phyloP scores from a whole-genome alignment of 768 basidiomycete genomes.

The Tubosaeta sp. region DNA sequence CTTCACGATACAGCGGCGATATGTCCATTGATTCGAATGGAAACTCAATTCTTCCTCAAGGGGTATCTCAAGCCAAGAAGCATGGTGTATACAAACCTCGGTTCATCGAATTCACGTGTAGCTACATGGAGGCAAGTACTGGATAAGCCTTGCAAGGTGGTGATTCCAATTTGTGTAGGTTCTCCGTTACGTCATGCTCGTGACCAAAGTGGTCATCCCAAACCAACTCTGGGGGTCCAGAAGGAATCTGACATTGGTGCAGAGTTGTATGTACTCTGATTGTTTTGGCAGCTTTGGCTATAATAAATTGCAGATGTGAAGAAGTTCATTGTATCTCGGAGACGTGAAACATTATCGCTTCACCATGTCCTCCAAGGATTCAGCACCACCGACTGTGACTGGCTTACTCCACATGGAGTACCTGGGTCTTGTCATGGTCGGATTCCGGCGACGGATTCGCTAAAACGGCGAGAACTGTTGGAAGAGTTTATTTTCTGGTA shows the following conservation, averaged over 20 bases:
- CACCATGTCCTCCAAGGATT: constrained; percentile 78
- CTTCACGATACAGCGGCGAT: constrained; percentile 31
- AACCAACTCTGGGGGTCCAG: constrained; percentile 74
- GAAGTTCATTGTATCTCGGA: constrained; percentile 66
- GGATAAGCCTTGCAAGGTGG: background rate
- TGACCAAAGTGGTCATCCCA: constrained; percentile 71
- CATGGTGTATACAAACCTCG: constrained; percentile 57
- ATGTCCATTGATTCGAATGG: constrained; percentile 52
- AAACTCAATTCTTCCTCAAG: constrained; percentile 41
- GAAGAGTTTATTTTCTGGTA: constrained; percentile 95
- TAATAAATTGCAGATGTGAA: constrained; percentile 52
- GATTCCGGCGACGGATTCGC: constrained; percentile 58
- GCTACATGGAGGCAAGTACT: constrained; percentile 51
- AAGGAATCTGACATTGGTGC: constrained; percentile 56
- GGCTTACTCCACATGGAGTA: constrained; percentile 54
- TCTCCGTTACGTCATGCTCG: constrained; percentile 55
- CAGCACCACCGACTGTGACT: constrained; percentile 68
- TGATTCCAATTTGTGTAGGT: constrained; percentile 44
- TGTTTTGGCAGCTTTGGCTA: background rate
- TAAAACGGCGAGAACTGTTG: constrained; percentile 75
- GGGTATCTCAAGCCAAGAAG: constrained; percentile 44
- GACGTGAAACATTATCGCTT: constrained; percentile 77
- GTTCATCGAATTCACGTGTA: constrained; percentile 76
- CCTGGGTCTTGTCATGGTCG: constrained; percentile 40
- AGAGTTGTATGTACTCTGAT: constrained; percentile 43